phyloP scores from a whole-genome alignment of 352 stramenopile species.

The Pythium oligandrum region DNA sequence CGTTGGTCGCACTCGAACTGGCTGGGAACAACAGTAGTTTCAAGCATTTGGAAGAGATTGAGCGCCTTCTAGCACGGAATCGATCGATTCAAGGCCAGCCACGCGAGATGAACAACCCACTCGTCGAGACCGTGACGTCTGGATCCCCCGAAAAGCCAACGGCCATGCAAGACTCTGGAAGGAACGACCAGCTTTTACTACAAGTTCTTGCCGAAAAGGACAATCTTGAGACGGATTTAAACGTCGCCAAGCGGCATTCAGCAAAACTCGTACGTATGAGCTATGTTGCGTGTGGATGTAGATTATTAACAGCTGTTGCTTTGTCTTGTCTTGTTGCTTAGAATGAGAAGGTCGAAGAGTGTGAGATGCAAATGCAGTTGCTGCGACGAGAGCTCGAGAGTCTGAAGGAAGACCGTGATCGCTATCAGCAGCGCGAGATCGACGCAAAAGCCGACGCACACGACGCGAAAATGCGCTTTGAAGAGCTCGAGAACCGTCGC shows the following conservation, averaged over 20 bases:
- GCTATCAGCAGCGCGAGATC: conserved; percentile 53
- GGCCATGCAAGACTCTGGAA: too few relatives aligned
- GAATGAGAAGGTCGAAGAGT: conserved; percentile 49
- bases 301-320: neutral
- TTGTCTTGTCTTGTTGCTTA: conserved; percentile 7
- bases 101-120: neutral
- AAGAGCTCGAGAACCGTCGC: conserved; percentile 57
- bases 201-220: conserved; percentile 72
- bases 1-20: conserved; percentile 55
- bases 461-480: conserved; percentile 59
- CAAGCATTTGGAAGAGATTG: conserved; percentile 63
- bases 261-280: conserved; percentile 32
- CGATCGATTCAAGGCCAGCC: conserved; percentile 33
- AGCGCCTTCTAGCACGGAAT: conserved; percentile 52
- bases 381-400: conserved; percentile 36
- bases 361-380: conserved; percentile 39
- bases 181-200: conserved; percentile 50
- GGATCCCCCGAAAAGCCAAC: too few relatives aligned
- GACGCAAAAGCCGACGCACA: conserved; percentile 53
- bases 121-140: too few relatives aligned
- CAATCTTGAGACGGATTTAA: conserved; percentile 33
- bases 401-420: conserved; percentile 52
- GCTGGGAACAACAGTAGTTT: conserved; percentile 78
- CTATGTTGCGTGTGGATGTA: neutral
- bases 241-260: conserved; percentile 35